phyloP scores from a whole-genome alignment of 1,284 basidiomycete species.

The Ustilago esculenta region DNA sequence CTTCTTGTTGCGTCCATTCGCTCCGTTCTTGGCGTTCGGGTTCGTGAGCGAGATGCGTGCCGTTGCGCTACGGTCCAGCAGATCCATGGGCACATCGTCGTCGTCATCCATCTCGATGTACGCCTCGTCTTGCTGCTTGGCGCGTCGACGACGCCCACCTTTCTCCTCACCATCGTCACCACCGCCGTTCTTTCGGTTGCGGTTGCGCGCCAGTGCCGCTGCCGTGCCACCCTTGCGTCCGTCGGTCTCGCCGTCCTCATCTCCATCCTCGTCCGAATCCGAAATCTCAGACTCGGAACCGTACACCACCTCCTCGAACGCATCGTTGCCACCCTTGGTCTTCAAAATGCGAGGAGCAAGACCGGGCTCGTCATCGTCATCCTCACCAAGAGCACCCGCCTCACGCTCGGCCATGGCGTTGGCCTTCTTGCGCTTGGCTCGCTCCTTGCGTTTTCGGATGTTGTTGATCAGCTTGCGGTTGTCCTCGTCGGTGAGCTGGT shows the following conservation, averaged over 20 bases:
- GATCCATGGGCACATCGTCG: constrained; percentile 93
- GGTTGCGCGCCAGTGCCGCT: constrained; percentile 30
- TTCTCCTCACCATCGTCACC: constrained; percentile 22
- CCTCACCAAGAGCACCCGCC: constrained; percentile 33
- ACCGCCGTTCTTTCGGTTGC: constrained; percentile 36
- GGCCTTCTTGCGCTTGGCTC: constrained; percentile 75
- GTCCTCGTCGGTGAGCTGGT: constrained; percentile 73
- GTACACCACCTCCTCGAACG: constrained; percentile 66
- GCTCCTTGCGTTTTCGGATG: constrained; percentile 90
- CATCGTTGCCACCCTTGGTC: constrained; percentile 62
- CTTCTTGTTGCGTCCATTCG: constrained; percentile 31
- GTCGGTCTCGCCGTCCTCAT: constrained; percentile 37
- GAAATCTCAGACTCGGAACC: constrained; percentile 60
- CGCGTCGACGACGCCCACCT: constrained; percentile 27
- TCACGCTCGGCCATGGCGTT: constrained; percentile 70
- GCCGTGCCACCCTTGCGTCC: constrained; percentile 36
- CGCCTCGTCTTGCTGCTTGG: constrained; percentile 66
- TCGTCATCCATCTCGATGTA: constrained; percentile 77
- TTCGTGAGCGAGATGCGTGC: constrained; percentile 38
- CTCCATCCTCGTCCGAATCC: constrained; percentile 57
- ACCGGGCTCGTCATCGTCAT: constrained; percentile 43
- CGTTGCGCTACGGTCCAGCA: constrained; percentile 76
- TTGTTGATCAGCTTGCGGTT: constrained; percentile 82
- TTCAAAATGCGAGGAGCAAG: constrained; percentile 44
- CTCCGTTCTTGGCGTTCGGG: constrained; percentile 28